Percentiles rank a stretch among this genome's conserved stretches.
These are phyloP conservation scores for Dendrothele bispora DNA, from an alignment of 768 basidiomycete genomes.

Conservation along the genomic window DNA sequence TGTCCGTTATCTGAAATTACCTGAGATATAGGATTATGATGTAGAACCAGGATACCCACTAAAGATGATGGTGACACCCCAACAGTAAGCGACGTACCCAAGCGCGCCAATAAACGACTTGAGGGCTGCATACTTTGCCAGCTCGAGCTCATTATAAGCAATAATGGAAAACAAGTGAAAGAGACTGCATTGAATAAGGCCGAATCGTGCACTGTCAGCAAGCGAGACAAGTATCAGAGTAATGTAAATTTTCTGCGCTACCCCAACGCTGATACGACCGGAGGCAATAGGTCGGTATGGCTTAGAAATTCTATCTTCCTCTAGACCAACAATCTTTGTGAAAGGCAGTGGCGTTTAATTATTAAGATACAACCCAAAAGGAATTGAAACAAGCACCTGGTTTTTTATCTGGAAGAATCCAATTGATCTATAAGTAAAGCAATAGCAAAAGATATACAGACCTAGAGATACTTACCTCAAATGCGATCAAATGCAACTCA, in stretches of 20 bases:
- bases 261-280: slow-evolving; percentile 15
- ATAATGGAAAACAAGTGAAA: slow-evolving; percentile 18
- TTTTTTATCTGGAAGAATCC: slow-evolving; percentile 19
- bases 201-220: slow-evolving; percentile 12
- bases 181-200: slow-evolving; percentile 12
- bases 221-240: slow-evolving; percentile 6
- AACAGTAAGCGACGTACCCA: slow-evolving; percentile 21
- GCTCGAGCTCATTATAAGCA: slow-evolving; percentile 19
- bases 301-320: slow-evolving; percentile 21
- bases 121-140: slow-evolving; percentile 13
- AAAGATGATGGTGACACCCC: slow-evolving; percentile 21
- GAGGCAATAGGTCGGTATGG: slow-evolving; percentile 19
- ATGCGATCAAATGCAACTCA: too few relatives aligned
- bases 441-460: too few relatives aligned
- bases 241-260: slow-evolving; percentile 15
- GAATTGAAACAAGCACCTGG: slow-evolving; percentile 10
- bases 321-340: slow-evolving; percentile 17
- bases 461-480: too few relatives aligned
- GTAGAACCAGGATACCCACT: slow-evolving; percentile 7
- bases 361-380: background rate
- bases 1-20: slow-evolving; percentile 13
- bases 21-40: background rate
- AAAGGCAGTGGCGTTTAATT: background rate
- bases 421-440: too few relatives aligned
- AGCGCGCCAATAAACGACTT: slow-evolving; percentile 18